These are phyloP conservation scores for Leccinum fallax DNA, from an alignment of 1,284 basidiomycete genomes.

Conservation along the genomic window DNA sequence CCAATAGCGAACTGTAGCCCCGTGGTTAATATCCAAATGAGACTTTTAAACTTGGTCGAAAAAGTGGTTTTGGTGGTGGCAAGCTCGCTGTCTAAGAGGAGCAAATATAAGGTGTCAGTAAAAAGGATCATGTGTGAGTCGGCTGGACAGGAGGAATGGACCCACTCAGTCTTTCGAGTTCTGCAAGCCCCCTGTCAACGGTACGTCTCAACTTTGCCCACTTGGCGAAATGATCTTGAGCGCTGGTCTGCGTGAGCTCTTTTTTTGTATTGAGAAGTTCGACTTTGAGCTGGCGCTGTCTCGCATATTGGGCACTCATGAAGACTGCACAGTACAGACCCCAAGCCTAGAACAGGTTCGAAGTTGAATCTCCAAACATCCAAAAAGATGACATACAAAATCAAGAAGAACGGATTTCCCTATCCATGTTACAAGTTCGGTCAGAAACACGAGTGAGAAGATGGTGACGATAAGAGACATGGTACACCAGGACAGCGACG, in stretches of 20 bases:
- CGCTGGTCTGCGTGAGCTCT: conserved; percentile 87
- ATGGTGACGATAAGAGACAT: conserved; percentile 84
- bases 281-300: conserved; percentile 71
- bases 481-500: conserved; percentile 5
- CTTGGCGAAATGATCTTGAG: conserved; percentile 97
- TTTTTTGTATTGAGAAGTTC: conserved; percentile 81
- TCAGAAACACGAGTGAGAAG: conserved; percentile 78
- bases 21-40: conserved; percentile 82
- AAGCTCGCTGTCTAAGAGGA: conserved; percentile 65
- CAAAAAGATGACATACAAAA: conserved; percentile 53
- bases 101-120: conserved; percentile 4
- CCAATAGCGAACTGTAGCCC: conserved; percentile 82
- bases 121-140: not conserved
- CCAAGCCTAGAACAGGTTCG: conserved; percentile 55
- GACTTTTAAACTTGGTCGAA: conserved; percentile 69
- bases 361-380: not conserved
- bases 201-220: conserved; percentile 94
- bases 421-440: conserved; percentile 85
- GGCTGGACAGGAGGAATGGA: conserved; percentile 26
- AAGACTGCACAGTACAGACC: conserved; percentile 68
- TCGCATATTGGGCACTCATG: conserved; percentile 52
- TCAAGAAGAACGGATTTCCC: conserved; percentile 83
- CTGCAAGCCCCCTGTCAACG: conserved; percentile 91
- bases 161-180: conserved; percentile 93
- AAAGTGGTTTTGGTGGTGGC: conserved; percentile 69